These are phyloP conservation scores for Apiotrichum veenhuisii DNA, from an alignment of 1,284 basidiomycete genomes.

Conservation along the genomic window DNA sequence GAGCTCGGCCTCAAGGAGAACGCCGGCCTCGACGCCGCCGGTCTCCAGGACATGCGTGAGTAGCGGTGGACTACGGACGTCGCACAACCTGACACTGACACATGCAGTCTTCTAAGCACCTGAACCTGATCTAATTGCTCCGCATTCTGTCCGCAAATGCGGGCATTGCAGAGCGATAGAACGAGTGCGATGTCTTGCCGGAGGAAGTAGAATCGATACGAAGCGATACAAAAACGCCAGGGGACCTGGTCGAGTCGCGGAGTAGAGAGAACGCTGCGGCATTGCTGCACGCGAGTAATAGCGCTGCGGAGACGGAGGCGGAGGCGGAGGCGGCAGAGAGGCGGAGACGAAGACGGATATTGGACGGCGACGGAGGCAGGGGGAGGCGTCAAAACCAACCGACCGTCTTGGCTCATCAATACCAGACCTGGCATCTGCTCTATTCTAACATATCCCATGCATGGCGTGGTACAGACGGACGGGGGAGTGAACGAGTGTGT, in stretches of 20 bases:
- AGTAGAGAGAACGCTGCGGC: too few species aligned
- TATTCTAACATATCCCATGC: conserved; percentile 6
- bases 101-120: neutral
- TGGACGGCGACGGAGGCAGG: neutral
- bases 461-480: conserved; percentile 2
- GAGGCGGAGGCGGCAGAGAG: neutral
- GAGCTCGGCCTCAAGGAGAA: conserved; percentile 55
- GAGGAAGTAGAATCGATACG: too few species aligned
- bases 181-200: neutral
- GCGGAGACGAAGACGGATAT: neutral
- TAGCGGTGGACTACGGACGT: neutral
- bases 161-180: too few species aligned
- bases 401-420: conserved; percentile 3
- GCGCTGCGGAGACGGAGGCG: neutral
- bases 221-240: too few species aligned
- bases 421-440: conserved; percentile 4
- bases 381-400: neutral
- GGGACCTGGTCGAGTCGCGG: too few species aligned
- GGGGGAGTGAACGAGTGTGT: neutral
- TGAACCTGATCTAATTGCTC: neutral
- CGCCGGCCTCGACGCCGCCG: conserved; percentile 50
- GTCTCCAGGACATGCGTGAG: conserved; percentile 48
- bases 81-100: neutral
- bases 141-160: too few species aligned
- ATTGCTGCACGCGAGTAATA: too few species aligned